Percentiles rank a stretch among this genome's conserved stretches.
phyloP scores from a whole-genome alignment of 495 filamentous ascomycete species.

The Lentithecium fluviatile region DNA sequence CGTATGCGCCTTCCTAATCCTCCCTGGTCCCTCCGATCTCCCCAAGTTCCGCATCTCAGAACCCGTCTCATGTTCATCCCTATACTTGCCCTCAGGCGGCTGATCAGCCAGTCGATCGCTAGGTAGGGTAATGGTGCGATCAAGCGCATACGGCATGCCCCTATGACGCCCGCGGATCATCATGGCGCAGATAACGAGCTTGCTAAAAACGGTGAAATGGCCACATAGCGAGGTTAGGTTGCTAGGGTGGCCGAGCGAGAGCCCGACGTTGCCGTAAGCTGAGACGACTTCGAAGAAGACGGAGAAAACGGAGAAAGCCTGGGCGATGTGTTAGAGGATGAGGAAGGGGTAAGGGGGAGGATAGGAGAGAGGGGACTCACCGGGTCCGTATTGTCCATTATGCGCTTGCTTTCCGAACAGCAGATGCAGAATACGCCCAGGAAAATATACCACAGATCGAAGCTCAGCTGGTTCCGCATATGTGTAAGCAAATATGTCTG shows the following conservation, averaged over 20 bases:
- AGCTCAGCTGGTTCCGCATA: conserved; percentile 75
- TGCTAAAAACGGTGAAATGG: conserved; percentile 67
- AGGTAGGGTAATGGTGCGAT: too few relatives aligned
- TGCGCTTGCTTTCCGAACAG: conserved; percentile 69
- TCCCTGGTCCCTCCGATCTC: too few relatives aligned
- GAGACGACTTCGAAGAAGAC: conserved; percentile 82
- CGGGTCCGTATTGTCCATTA: too few relatives aligned
- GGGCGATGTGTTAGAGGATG: too few relatives aligned
- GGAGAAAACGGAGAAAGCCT: conserved; percentile 83
- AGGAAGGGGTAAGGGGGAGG: too few relatives aligned
- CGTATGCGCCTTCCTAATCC: too few relatives aligned
- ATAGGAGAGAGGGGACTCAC: too few relatives aligned
- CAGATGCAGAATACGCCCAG: conserved; percentile 70
- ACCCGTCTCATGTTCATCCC: too few relatives aligned
- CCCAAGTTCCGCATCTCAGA: too few relatives aligned
- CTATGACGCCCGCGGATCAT: conserved; percentile 78
- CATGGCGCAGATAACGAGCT: conserved; percentile 73
- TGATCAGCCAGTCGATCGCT: too few relatives aligned
- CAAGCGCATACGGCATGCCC: conserved; percentile 77
- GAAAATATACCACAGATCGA: conserved; percentile 85
- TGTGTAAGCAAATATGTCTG: conserved; percentile 62
- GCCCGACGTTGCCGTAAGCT: conserved; percentile 83
- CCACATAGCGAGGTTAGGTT: conserved; percentile 72
- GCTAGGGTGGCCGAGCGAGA: conserved; percentile 68
- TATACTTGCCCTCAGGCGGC: too few relatives aligned